Evolutionary conservation across 1,284 basidiomycete species (phyloP), one percentile per base, ranked within the genome.

Genomic region (Cerrena zonata): DNA sequence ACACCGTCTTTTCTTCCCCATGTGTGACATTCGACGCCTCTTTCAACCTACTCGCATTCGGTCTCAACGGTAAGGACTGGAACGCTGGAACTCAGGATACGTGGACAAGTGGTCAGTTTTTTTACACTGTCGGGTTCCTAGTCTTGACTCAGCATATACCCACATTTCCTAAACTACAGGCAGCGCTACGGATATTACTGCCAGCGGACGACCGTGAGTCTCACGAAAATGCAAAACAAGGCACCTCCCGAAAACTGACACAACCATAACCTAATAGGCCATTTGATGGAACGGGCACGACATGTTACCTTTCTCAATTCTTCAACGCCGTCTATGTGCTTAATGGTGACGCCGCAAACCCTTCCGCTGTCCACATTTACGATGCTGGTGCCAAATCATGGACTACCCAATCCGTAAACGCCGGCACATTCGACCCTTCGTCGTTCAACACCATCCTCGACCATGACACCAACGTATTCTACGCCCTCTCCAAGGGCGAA

Each of bases 401-500:
- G 86, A 74, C 80, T 5, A 81, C 73, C 2, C 87, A 89, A 59
- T 54, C 66, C 11, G 70, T 76, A 19, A 76, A 68, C 5, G 56
- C 73, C 0, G 77, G 76, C 53, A 65, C 60, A 38, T 82, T 86
- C 59, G 78, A 88, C 63, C 72, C 77, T 2, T 62, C 72, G 1
- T 73, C 73, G 26, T 83, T 79, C 58, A 70, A 69, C 24, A 74
- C 86, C 24, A 82, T 93, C 54, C 78, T 94, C 37, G 91, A 94
- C 69, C 91, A 93, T 59, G 91, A 94, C 68, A 94, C 91, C 48
- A 91, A 92, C 55, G 79, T 85, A 53, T 84, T 93, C 71, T 86
- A 87, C 63, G 82, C 81, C 1, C 66, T 87, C 51, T 82, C 82
- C 5, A 68, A 77, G 1, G 77, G 74, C 41, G 78, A 77, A 53